Evolutionary conservation across 139 green algal species (phyloP).

Genomic region (Medakamo hakoo): DNA sequence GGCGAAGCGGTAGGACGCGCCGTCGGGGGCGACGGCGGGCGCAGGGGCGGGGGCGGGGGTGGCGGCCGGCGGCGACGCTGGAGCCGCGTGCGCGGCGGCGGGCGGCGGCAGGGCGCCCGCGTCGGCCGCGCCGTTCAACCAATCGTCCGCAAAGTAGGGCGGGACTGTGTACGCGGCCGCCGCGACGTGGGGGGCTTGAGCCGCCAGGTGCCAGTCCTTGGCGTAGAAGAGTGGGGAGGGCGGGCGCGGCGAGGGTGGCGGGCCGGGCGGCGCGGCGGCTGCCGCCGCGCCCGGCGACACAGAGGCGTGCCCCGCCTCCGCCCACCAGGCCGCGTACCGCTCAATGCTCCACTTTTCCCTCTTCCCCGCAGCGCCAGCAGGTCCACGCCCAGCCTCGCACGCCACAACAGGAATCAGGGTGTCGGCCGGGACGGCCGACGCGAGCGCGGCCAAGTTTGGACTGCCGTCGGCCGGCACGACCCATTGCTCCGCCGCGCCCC

Average conservation of each 20-base stretch:
- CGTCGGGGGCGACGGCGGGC: no score
- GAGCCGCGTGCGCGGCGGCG: neutral
- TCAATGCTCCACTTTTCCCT: neutral
- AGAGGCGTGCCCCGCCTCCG: neutral
- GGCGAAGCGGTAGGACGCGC: conserved; percentile 75
- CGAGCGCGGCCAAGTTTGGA: neutral
- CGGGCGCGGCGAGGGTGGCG: neutral
- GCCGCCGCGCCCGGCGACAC: neutral
- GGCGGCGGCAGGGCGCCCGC: neutral
- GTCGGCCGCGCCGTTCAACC: conserved; percentile 77
- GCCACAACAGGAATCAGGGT: neutral
- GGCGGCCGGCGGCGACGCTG: neutral
- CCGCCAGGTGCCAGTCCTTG: conserved; percentile 81
- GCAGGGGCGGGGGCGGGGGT: conserved; percentile 4
- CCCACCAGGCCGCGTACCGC: neutral
- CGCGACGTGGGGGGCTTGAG: conserved; percentile 26
- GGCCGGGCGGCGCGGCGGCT: neutral
- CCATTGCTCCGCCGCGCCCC: conserved; percentile 4
- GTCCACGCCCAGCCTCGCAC: no score
- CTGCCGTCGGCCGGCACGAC: neutral
- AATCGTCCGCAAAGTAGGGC: conserved; percentile 60
- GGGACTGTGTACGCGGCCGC: conserved; percentile 44
- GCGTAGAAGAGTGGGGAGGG: conserved; percentile 35
- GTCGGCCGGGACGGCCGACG: neutral
- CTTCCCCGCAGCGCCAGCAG: no score